Evolutionary conservation across 1,284 basidiomycete species (phyloP).

Genomic region (Vanrija pseudolonga): DNA sequence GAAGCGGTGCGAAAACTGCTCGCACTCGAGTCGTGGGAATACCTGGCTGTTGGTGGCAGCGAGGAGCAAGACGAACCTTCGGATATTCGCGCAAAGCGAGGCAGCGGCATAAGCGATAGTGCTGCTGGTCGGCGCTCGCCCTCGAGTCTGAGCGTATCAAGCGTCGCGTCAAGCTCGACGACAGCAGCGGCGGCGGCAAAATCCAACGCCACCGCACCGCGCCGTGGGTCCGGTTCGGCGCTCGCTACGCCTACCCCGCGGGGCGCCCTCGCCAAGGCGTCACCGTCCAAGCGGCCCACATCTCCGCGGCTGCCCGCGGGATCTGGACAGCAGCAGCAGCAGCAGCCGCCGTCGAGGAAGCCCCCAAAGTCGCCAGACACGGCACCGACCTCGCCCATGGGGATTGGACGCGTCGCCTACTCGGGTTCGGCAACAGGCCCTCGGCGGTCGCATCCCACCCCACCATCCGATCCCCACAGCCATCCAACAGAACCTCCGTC

Average conservation of each 20-base stretch:
- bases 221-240: neutral
- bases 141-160: neutral
- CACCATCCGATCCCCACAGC: constrained; percentile 62
- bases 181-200: neutral
- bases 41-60: constrained; percentile 2
- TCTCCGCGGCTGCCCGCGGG: neutral
- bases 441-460: constrained; percentile 32
- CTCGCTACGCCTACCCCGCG: neutral
- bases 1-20: constrained; percentile 8
- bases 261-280: neutral
- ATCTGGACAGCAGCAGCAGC: too few relatives aligned
- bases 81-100: neutral
- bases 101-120: neutral
- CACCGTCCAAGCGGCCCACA: neutral
- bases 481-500: constrained; percentile 59
- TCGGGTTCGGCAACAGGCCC: constrained; percentile 1
- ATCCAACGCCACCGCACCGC: too few relatives aligned
- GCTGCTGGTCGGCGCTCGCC: constrained; percentile 4
- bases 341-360: too few relatives aligned
- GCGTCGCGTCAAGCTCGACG: neutral
- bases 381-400: constrained; percentile 33
- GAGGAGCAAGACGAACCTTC: constrained; percentile 1
- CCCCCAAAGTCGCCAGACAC: constrained; percentile 15
- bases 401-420: neutral
- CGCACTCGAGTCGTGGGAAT: constrained; percentile 15